Base-by-base conservation (phyloP, 2,329 filamentous ascomycete species). In the Trichoderma hamatum region DNA sequence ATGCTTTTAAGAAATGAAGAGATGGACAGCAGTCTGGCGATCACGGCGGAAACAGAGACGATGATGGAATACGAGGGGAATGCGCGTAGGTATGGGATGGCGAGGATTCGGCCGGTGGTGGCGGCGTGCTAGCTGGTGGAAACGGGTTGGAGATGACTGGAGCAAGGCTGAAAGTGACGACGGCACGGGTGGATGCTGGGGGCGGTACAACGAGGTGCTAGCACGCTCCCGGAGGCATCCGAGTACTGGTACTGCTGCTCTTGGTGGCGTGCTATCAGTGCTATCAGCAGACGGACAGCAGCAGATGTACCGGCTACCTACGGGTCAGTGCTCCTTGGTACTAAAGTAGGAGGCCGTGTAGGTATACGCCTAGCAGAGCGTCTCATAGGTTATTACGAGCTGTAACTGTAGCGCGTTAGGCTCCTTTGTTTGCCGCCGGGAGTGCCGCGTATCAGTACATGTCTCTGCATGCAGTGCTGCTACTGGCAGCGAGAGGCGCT, bases 101-200 rank as follows among this genome's bases (percentile, higher is more conserved):
- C 26, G 19, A 65, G 34, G 51, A 34, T 32, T 43, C n/a, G 54
- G 46, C 46, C 46, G 26, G 54, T 65, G 51, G 62, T 46, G 62
- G 62, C 62, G 62, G 51, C 62, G 30, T 34, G 62, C 43, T 65
- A 28, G 56, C 39, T 24, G 24, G 55, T 36, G n/a, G 46, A 49
- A 61, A 61, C 58, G 43, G 36, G n/a, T 24, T 51, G 62, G 51
- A 56, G 52, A 56, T 65, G 51, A 43, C 39, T 43, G 39, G 39
- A 65, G 62, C 62, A 65, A 65, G 62, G 62, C 62, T 65, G 62
- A 65, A 64, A 43, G 26, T 65, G 62, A 65, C 52, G 61, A 65
- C 52, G 61, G 61, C 61, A 39, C 49, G 26, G 61, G 62, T 54
- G 51, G 54, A 34, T 36, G 54, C 54, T 55, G 52, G 39, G 58